Percentiles rank a stretch among this genome's conserved stretches.
Evolutionary conservation across 73 alveolate genomes (phyloP).

Genomic region (Stentor coeruleus): DNA sequence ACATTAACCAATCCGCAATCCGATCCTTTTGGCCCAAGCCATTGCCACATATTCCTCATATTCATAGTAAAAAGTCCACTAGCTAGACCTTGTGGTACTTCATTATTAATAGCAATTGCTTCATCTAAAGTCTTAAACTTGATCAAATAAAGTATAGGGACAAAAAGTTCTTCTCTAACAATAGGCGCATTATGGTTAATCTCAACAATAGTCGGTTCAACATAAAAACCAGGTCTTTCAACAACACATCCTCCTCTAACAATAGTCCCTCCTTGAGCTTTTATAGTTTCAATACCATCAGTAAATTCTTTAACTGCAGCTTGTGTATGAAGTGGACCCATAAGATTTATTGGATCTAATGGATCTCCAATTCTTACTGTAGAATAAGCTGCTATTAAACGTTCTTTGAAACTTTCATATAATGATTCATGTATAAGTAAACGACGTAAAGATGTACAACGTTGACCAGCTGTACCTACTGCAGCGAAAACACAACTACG

Average conservation of each 20-base stretch:
- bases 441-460: conserved; percentile 90
- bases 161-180: conserved; percentile 69
- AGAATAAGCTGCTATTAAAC: conserved; percentile 51
- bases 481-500: conserved; percentile 79
- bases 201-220: conserved; percentile 79
- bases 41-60: conserved; percentile 65
- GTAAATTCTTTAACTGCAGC: conserved; percentile 58
- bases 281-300: conserved; percentile 57
- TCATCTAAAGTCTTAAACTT: conserved; percentile 74
- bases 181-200: conserved; percentile 62
- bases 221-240: conserved; percentile 79
- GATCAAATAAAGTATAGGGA: conserved; percentile 72
- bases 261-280: conserved; percentile 79
- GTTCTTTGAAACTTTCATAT: conserved; percentile 48
- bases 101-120: conserved; percentile 71
- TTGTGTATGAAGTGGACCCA: conserved; percentile 86
- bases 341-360: conserved; percentile 53
- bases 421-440: conserved; percentile 52
- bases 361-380: conserved; percentile 65
- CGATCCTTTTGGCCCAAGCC: conserved; percentile 79
- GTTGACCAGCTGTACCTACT: conserved; percentile 89
- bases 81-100: conserved; percentile 87
- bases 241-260: conserved; percentile 69
- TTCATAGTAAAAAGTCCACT: conserved; percentile 74
- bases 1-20: conserved; percentile 90